Evolutionary conservation across 2,329 filamentous ascomycete species (phyloP).

Genomic region (Pseudogymnoascus sp.): DNA sequence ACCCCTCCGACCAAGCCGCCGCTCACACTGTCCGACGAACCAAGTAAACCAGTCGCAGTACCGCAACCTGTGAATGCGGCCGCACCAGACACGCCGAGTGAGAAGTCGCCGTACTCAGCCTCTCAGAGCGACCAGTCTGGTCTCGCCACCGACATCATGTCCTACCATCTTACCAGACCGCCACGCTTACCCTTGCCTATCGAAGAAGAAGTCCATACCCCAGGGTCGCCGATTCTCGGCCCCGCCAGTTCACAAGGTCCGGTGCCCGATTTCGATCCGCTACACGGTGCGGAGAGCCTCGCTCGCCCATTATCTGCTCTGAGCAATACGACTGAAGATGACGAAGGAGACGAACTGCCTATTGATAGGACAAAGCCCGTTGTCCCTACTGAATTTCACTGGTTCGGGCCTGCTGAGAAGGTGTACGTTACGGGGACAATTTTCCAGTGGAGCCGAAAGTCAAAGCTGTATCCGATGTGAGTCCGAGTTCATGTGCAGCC

Average conservation of each 20-base stretch:
- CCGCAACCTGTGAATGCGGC: conserved; percentile 16
- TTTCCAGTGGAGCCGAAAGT: conserved; percentile 95
- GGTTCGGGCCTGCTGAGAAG: conserved; percentile 75
- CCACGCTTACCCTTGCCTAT: conserved; percentile 88
- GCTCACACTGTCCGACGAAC: conserved; percentile 25
- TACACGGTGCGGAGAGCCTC: conserved; percentile 39
- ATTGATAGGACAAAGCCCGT: conserved; percentile 68
- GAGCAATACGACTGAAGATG: conserved; percentile 65
- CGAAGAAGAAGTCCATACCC: conserved; percentile 81
- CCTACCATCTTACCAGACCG: conserved; percentile 58
- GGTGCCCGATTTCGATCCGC: conserved; percentile 30
- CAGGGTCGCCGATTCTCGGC: conserved; percentile 80
- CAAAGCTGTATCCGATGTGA: conserved; percentile 72
- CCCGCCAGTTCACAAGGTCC: conserved; percentile 46
- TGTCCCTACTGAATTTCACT: conserved; percentile 78
- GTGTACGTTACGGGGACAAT: conserved; percentile 97
- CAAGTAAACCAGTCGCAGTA: conserved; percentile 52
- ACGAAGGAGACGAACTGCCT: conserved; percentile 69
- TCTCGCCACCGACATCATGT: conserved; percentile 43
- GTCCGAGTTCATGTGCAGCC: conserved; percentile 32
- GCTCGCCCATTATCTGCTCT: conserved; percentile 48
- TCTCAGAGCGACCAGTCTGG: conserved; percentile 40
- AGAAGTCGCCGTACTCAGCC: conserved; percentile 18
- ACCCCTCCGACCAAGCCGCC: neutral
- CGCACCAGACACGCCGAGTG: conserved; percentile 25